phyloP scores from a whole-genome alignment of 768 basidiomycete species.

The Megacollybia marginata region DNA sequence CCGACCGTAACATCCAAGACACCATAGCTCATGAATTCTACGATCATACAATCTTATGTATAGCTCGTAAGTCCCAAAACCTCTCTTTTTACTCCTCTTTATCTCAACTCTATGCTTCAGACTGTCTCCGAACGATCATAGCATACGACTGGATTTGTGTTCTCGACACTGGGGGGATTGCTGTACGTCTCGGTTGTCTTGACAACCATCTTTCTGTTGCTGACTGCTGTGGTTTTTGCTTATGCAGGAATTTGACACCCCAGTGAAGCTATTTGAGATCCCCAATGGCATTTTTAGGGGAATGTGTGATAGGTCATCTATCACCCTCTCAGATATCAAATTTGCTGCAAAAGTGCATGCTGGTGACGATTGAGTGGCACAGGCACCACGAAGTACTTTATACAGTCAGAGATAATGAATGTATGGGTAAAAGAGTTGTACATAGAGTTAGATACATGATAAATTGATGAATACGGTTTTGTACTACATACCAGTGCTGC shows the following conservation, averaged over 20 bases:
- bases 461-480: too few species aligned
- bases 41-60: constrained; percentile 80
- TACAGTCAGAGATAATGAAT: too few species aligned
- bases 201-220: not conserved
- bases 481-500: too few species aligned
- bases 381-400: too few species aligned
- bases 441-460: too few species aligned
- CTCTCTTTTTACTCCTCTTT: not conserved
- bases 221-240: not conserved
- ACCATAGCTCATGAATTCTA: constrained; percentile 82
- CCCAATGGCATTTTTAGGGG: constrained; percentile 66
- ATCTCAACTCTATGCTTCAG: constrained; percentile 14
- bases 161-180: constrained; percentile 72
- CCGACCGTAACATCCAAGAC: constrained; percentile 84
- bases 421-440: too few species aligned
- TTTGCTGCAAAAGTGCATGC: constrained; percentile 25
- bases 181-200: constrained; percentile 32
- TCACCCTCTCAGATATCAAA: constrained; percentile 63
- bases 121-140: constrained; percentile 83
- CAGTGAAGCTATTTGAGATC: constrained; percentile 51
- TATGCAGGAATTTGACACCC: constrained; percentile 73
- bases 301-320: constrained; percentile 81
- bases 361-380: too few species aligned
- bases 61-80: constrained; percentile 60
- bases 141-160: constrained; percentile 84